Evolutionary conservation across 2,329 filamentous ascomycete species (phyloP).

Genomic region (Fusarium multiceps): DNA sequence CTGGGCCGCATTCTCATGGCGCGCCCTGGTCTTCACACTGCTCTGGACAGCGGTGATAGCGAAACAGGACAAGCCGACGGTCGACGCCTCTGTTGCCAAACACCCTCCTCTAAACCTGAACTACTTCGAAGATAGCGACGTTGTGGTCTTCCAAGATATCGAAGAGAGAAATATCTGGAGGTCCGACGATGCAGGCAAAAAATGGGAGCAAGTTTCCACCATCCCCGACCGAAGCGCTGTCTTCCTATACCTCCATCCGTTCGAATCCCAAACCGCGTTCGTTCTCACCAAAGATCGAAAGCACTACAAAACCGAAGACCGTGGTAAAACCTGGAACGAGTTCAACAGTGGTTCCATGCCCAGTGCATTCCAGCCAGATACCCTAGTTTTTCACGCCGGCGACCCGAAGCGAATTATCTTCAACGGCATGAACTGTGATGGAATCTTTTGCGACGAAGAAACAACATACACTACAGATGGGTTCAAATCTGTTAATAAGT

Average conservation of each 20-base stretch:
- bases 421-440: constrained; percentile 76
- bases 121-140: constrained; percentile 92
- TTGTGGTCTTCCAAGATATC: constrained; percentile 79
- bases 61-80: constrained; percentile 73
- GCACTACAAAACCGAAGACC: constrained; percentile 87
- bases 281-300: constrained; percentile 74
- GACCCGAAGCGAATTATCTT: constrained; percentile 90
- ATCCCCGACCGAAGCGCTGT: constrained; percentile 72
- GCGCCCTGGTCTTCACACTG: constrained; percentile 63
- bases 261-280: constrained; percentile 82
- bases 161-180: constrained; percentile 75
- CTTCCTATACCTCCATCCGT: constrained; percentile 80
- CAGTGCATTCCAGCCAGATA: constrained; percentile 61
- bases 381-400: constrained; percentile 82
- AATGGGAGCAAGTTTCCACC: constrained; percentile 75
- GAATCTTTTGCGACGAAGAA: constrained; percentile 71
- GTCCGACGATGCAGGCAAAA: constrained; percentile 82
- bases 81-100: constrained; percentile 74
- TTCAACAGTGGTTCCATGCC: constrained; percentile 74
- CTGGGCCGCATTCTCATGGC: constrained; percentile 60
- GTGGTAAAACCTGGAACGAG: constrained; percentile 81
- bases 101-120: constrained; percentile 75
- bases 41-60: constrained; percentile 57
- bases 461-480: constrained; percentile 84
- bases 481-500: constrained; percentile 75